phyloP scores from a whole-genome alignment of 805 yeast species.

The Millerozyma miso region DNA sequence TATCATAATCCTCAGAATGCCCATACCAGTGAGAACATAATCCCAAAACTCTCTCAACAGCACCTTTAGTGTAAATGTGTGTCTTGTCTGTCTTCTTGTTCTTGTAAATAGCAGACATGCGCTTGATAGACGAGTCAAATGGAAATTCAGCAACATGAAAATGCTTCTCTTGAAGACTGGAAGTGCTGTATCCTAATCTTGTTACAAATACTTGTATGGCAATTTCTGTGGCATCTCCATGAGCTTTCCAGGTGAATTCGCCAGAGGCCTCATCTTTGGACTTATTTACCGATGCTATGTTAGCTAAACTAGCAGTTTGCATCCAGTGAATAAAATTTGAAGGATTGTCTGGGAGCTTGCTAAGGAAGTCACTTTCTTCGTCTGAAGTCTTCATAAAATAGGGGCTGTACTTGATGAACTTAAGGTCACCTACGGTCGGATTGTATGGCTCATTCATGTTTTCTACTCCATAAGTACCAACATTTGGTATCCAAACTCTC shows the following conservation, averaged over 20 bases:
- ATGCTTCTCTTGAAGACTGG: slow-evolving; percentile 31
- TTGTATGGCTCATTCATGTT: slow-evolving; percentile 31
- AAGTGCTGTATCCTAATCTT: slow-evolving; percentile 51
- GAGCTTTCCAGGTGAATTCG: slow-evolving; percentile 35
- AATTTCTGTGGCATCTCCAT: slow-evolving; percentile 86
- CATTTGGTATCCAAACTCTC: slow-evolving; percentile 32
- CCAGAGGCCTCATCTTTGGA: slow-evolving; percentile 24
- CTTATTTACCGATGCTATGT: slow-evolving; percentile 36
- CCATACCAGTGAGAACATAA: slow-evolving; percentile 55
- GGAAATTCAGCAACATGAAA: slow-evolving; percentile 63
- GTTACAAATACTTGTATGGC: slow-evolving; percentile 78
- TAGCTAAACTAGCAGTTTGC: slow-evolving; percentile 34
- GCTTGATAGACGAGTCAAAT: slow-evolving; percentile 68
- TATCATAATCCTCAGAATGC: slow-evolving; percentile 13
- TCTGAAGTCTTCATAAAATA: slow-evolving; percentile 23
- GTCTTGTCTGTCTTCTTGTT: slow-evolving; percentile 17
- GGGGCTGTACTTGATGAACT: slow-evolving; percentile 26
- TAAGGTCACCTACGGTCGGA: slow-evolving; percentile 39
- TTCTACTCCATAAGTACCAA: slow-evolving; percentile 30
- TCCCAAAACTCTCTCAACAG: slow-evolving; percentile 63
- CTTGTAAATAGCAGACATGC: slow-evolving; percentile 62
- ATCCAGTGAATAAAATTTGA: slow-evolving; percentile 20
- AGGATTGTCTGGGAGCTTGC: slow-evolving; percentile 21
- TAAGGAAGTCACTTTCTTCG: slow-evolving; percentile 38
- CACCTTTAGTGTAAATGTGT: slow-evolving; percentile 59